Evolutionary conservation across 352 stramenopile genomes (phyloP), one percentile per base, ranked within the genome.

Genomic region (Phytophthora foliorum): DNA sequence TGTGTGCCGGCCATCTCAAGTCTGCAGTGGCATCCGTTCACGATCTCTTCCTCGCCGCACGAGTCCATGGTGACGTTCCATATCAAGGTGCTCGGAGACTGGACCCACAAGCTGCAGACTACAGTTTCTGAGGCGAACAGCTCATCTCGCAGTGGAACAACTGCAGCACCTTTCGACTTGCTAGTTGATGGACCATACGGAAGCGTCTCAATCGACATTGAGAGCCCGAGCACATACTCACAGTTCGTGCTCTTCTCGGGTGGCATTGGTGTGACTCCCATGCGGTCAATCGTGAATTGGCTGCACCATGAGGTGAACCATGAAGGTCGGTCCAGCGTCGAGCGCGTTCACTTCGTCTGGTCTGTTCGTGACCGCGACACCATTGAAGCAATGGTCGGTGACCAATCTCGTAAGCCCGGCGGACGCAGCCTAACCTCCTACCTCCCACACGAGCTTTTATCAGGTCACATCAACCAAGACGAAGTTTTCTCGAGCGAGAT

Each of bases 11-110:
- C 46, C 3, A 68, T 97, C 29, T 86, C 75, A 9, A 38, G 38
- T 8, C 50, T 89, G 1, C 72, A 97, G 77, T 97, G 91, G 89
- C 91, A 97, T 66, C 91, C 91, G 42, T 96, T 97, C 66, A 94
- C 87, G 16, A 85, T 97, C 42, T 89, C 85, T 11, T 94, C 82
- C 25, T 78, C 84, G 2, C 88, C 86, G 2, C 60, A 80, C 24
- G 83, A 96, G 74, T n/a, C 72, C 53, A 72, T 85, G 65, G 69
- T 90, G 21, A 84, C 69, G 6, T 78, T 95, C 57, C 80, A 91
- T 60, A 86, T 95, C 59, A 82, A 81, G 31, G 58, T 62, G 9
- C 29, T 79, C 0, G 86, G 84, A 6, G 84, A 94, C 58, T 92
- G 86, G 86, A 92, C 84, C 16, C 66, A 67, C 5, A 73, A 71